Evolutionary conservation across 495 filamentous ascomycete genomes (phyloP).

Genomic region (Annulohypoxylon bovei): DNA sequence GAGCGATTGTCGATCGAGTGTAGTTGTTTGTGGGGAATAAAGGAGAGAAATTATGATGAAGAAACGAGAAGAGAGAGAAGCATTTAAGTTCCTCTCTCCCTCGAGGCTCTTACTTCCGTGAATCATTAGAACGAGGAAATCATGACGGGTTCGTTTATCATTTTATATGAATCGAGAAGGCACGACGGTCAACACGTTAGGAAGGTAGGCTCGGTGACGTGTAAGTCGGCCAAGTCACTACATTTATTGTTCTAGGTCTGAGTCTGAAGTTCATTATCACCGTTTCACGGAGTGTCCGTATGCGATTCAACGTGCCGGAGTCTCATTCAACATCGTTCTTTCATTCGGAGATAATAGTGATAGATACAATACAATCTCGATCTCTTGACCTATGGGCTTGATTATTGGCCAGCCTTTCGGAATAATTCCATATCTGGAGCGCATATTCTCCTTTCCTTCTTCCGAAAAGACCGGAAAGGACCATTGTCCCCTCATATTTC

Average conservation of each 20-base stretch:
- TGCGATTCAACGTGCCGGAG: not conserved
- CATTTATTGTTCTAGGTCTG: not conserved
- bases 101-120: not conserved
- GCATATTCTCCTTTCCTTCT: not conserved
- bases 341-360: not conserved
- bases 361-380: not conserved
- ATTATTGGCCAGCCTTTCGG: not conserved
- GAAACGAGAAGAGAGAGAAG: not conserved
- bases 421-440: not conserved
- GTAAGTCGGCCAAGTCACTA: not conserved
- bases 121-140: conserved; percentile 1
- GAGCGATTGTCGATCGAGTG: not conserved
- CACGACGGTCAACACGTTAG: conserved; percentile 4
- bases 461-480: not conserved
- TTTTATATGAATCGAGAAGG: conserved; percentile 3
- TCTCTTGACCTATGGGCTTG: not conserved
- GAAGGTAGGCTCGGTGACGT: conserved; percentile 16
- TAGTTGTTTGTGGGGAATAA: not conserved
- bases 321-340: conserved; percentile 1
- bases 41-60: not conserved
- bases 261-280: not conserved
- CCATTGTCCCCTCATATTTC: not conserved
- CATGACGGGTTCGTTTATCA: conserved; percentile 9
- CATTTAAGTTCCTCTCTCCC: not conserved
- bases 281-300: not conserved